Evolutionary conservation across 2,329 filamentous ascomycete species (phyloP).

Genomic region (Ophiostoma populinum): DNA sequence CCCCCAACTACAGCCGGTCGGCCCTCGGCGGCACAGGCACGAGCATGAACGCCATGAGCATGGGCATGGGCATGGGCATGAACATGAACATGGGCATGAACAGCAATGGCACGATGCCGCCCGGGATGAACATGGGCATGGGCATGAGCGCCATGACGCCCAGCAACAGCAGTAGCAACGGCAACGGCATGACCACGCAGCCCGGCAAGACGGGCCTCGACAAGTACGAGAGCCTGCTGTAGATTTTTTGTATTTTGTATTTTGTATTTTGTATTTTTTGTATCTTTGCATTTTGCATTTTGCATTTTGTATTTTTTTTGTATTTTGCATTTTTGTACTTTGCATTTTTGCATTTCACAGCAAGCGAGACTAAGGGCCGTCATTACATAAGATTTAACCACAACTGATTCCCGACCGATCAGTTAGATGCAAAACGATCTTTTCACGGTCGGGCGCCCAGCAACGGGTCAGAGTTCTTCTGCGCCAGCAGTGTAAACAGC

Average conservation of each 20-base stretch:
- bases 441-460: conserved; percentile 16
- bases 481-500: no score
- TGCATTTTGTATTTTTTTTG: no score
- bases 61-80: conserved; percentile 1
- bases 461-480: no score
- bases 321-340: no score
- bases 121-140: conserved; percentile 11
- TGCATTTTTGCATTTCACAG: no score
- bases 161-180: conserved; percentile 8
- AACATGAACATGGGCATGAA: conserved; percentile 12
- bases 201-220: conserved; percentile 37
- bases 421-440: conserved; percentile 15
- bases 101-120: no score
- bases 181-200: conserved; percentile 14
- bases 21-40: conserved; percentile 1
- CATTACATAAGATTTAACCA: conserved; percentile 16
- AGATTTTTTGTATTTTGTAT: conserved; percentile 9
- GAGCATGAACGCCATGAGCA: conserved; percentile 5
- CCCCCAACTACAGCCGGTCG: conserved; percentile 6
- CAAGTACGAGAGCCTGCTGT: conserved; percentile 52
- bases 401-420: conserved; percentile 17
- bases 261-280: no score
- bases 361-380: no score
- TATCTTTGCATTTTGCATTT: no score
- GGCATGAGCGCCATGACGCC: conserved; percentile 16